phyloP scores from a whole-genome alignment of 2,329 filamentous ascomycete species.

The Aspergillus sp. region DNA sequence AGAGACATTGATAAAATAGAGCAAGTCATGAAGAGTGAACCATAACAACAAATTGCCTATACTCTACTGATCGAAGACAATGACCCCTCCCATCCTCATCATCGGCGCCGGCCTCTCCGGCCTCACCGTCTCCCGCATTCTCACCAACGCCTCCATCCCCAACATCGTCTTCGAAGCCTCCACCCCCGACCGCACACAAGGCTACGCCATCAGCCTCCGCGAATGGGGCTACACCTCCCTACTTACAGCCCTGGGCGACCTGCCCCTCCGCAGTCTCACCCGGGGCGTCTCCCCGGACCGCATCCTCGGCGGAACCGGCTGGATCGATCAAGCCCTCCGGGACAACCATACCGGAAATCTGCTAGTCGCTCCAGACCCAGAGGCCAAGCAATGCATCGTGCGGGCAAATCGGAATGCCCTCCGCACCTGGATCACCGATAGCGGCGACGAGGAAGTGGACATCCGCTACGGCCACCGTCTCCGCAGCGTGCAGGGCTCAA shows the following conservation, averaged over 20 bases:
- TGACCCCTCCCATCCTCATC: no score
- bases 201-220: no score
- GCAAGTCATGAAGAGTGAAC: no score
- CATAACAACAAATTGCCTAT: no score
- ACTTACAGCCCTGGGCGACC: no score
- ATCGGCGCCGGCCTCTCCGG: conserved; percentile 10
- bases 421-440: conserved; percentile 14
- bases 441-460: conserved; percentile 14
- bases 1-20: no score
- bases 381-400: no score
- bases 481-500: not conserved
- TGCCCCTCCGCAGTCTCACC: not conserved
- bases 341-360: conserved; percentile 14
- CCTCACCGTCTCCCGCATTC: conserved; percentile 8
- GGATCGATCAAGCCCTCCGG: conserved; percentile 14
- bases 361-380: not conserved
- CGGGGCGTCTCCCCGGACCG: conserved; percentile 14
- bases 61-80: no score
- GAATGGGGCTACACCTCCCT: no score
- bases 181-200: no score
- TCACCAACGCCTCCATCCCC: conserved; percentile 13
- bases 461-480: conserved; percentile 12
- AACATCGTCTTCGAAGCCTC: conserved; percentile 9
- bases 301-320: conserved; percentile 14
- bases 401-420: conserved; percentile 7